Base-by-base conservation (phyloP, 2,329 filamentous ascomycete genomes). In the Epichloe coenophiala region DNA sequence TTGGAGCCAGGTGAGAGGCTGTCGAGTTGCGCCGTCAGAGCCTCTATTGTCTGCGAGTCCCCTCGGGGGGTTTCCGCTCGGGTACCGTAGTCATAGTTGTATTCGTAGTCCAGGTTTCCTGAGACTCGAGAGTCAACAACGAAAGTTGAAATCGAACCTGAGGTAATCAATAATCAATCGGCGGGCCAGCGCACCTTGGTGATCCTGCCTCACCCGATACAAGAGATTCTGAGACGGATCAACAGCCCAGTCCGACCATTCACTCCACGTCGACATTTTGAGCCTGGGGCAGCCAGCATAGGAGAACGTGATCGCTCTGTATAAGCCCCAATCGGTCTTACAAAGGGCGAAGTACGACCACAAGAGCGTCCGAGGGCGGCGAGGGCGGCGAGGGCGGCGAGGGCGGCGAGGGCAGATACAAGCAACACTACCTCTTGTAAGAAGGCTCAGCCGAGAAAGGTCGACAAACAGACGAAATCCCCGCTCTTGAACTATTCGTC, bases 201-300 rank as follows among this genome's bases (percentile, higher is more conserved):
- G 13, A 33, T 53, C 49, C 45, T 59, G 59, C 37, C 60, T 56
- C 49, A 62, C 58, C 19, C 61, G 58, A 51, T 59, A 60, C 45
- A 55, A 56, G 9, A 54, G 45, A 23, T 53, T 43, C 23, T 51
- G 50, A 12, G 47, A 46, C 43, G 53, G 53, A 49, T 61, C 58
- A 51, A 53, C 56, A 40, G 50, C 55, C 61, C 60, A 63, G 31
- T 59, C 56, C 19, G 60, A 61, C 59, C 58, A 63, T 31, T 52
- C 52, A 42, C 58, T 56, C 60, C 59, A 63, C 39, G 53, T 8
- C 35, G 38, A 35, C 51, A 53, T 53, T 17, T 37, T 53, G 40
- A 39, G 12, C 38, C 37, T 31, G 35, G 35, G 31, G 8, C 35
- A 45, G 45, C 39, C 33, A 48, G 31, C 17, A 37, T n/a, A 51